These are phyloP conservation scores for Geranomyces michiganensis DNA, from an alignment of 192 early-diverging fungal species.

Conservation along the genomic window DNA sequence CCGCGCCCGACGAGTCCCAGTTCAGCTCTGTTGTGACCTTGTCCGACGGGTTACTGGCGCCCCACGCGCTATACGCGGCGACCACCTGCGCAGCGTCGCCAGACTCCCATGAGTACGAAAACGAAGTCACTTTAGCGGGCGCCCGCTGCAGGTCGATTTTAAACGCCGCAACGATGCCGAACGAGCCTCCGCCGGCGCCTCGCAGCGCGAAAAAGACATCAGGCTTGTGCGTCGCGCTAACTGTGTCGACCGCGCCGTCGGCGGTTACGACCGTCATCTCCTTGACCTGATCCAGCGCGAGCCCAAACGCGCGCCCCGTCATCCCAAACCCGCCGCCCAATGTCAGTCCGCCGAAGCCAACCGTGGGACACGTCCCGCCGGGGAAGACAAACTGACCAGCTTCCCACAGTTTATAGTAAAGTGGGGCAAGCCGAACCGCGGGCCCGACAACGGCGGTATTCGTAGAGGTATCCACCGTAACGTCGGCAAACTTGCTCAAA, in stretches of 20 bases:
- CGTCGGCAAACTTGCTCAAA: neutral
- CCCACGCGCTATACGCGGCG: conserved; percentile 9
- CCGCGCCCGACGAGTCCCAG: conserved; percentile 5
- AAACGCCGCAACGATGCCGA: neutral
- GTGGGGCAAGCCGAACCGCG: neutral
- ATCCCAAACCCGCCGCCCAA: conserved; percentile 11
- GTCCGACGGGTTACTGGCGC: neutral
- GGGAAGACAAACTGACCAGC: neutral
- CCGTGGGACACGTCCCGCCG: conserved; percentile 5
- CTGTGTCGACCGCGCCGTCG: neutral
- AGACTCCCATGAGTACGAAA: neutral
- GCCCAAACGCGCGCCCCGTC: conserved; percentile 5
- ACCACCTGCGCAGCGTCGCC: neutral
- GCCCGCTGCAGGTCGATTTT: neutral
- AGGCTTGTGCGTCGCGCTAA: conserved; percentile 4
- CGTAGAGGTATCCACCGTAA: neutral
- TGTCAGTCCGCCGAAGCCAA: conserved; percentile 5
- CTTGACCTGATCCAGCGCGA: conserved; percentile 19
- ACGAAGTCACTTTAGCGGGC: conserved; percentile 4
- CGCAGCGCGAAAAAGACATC: conserved; percentile 21
- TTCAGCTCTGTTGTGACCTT: conserved; percentile 1
- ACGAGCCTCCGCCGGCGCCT: conserved; percentile 20
- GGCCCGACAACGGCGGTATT: neutral
- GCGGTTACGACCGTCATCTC: conserved; percentile 25
- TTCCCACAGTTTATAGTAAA: neutral